phyloP scores from a whole-genome alignment of 345 rosid species.

The Rhodamnia rubescens region DNA sequence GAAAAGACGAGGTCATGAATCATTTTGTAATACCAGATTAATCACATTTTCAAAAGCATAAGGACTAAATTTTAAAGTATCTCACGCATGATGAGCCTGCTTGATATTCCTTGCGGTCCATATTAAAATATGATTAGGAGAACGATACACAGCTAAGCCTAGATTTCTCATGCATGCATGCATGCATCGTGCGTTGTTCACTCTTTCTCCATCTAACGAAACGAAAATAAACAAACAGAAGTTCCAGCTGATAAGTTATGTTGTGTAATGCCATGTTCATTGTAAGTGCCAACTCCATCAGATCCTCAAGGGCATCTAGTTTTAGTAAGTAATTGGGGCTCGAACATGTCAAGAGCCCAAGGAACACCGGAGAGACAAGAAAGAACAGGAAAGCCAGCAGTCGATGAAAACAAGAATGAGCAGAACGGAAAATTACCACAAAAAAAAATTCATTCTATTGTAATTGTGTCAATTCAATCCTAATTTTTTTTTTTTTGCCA shows the following conservation, averaged over 20 bases:
- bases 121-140: not conserved
- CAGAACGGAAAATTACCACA: not conserved
- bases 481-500: too few relatives aligned
- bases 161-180: not conserved
- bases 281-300: not conserved
- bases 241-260: not conserved
- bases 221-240: not conserved
- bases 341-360: not conserved
- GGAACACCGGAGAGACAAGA: not conserved
- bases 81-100: not conserved
- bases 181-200: not conserved
- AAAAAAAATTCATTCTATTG: too few relatives aligned
- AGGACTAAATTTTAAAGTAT: not conserved
- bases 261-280: not conserved
- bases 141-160: not conserved
- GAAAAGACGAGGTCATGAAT: not conserved
- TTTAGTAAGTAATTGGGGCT: not conserved
- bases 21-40: not conserved
- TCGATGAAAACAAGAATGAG: not conserved
- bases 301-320: not conserved
- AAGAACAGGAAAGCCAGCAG: not conserved
- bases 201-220: not conserved
- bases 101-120: not conserved
- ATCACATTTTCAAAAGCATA: not conserved
- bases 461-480: too few relatives aligned